Evolutionary conservation across 768 basidiomycete genomes (phyloP), one percentile per base, ranked within the genome.

Genomic region (Macrolepiota fuliginosa): DNA sequence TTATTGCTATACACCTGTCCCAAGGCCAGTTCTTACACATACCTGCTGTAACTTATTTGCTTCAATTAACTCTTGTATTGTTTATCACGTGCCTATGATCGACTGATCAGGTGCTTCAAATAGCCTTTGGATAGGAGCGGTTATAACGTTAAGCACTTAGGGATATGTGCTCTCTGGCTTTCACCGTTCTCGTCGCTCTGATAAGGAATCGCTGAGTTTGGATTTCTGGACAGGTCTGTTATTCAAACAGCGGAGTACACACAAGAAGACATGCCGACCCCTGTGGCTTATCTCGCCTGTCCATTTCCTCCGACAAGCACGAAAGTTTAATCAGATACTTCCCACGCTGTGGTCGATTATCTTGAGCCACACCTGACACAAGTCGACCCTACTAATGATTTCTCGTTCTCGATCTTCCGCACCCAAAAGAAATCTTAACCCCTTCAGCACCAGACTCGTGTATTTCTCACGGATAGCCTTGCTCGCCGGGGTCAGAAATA

Each of bases 261-360:
- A 15, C 17, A 22, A 29, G 29, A 29, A 25, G 36, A 17, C 13
- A 40, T n/a, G 22, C 24, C 42, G 24, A 27, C 32, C 27, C 42
- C 40, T 29, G 39, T 60, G 50, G 25, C 24, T 27, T 54, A 63
- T 60, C 54, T 59, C 47, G 56, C 36, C 50, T 51, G 50, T 25
- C n/a, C 36, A 29, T 53, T 51, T 56, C 54, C 53, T 62, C 64
- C 66, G 66, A 65, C 53, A 46, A 52, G 37, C 49, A 58, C 66
- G 66, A 59, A 62, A 25, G 46, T 65, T 63, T 47, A 53, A 60
- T 56, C 54, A 32, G 50, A 40, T 25, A 4, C 11, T 37, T 53
- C 58, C 40, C 58, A 60, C 27, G 52, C 15, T 54, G 3, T 32
- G 29, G 59, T n/a, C 58, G 29, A 24, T 52, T 52, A 58, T 62